Base-by-base conservation (phyloP, 1,139 yeast genomes). In the Candida anutae region DNA sequence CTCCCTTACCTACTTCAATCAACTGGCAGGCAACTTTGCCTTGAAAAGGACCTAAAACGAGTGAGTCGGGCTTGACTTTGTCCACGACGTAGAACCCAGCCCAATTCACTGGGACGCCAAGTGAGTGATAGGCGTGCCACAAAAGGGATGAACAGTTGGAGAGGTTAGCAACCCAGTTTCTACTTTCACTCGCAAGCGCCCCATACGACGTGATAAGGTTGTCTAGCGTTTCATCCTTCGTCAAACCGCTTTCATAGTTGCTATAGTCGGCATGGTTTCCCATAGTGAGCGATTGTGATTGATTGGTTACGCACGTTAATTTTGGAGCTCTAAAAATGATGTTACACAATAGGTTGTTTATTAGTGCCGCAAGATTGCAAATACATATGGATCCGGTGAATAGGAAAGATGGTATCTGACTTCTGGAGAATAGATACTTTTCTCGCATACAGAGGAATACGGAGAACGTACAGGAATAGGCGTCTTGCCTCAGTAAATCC, bases 1-100 rank as follows among this genome's bases (percentile, higher is more conserved):
- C 97, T 6, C 98, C 98, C 33, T 59, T 67, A 4, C 95, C 96
- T 32, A 81, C 59, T 32, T 60, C 48, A 33, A 90, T 90, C 13
- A 58, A 53, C 53, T 90, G 97, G 47, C 98, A 90, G 0, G 97
- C 97, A 3, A 90, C 97, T 51, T 85, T 85, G 2, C 98, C 98
- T 52, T 85, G 95, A 51, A 90, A 90, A 6, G 98, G 98, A 0
- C 94, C 98, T 25, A 90, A 62, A 18, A 84, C 67, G 30, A 90
- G 61, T 42, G 69, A 74, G 0, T 48, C 38, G n/a, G 48, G 47
- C 6, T 41, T 42, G 5, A 57, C 54, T 4, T 41, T 34, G 29
- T 69, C 64, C 24, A 54, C 39, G 1, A 83, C 73, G 45, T 90
- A 90, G 48, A 90, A 87, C 0, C 98, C 98, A 0, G 94, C 74